These are phyloP conservation scores for Haematococcus lacustris DNA, from an alignment of 139 green algal species.

Conservation along the genomic window DNA sequence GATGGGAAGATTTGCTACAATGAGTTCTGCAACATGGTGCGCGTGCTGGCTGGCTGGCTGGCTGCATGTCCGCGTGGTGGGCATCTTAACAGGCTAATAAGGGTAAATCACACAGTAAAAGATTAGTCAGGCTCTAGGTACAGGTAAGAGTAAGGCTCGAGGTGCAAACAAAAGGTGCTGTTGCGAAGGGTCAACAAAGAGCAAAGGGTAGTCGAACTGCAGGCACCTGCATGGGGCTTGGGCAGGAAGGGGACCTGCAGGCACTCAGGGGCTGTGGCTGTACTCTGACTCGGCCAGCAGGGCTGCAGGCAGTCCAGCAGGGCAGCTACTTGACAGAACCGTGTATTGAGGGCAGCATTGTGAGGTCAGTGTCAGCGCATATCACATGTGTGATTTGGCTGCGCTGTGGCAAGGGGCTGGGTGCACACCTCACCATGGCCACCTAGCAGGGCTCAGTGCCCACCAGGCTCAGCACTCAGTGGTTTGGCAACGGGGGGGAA, in stretches of 20 bases:
- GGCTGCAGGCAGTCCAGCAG: no score
- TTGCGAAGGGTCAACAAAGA: background rate
- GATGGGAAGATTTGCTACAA: slow-evolving; percentile 25
- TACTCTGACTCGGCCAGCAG: no score
- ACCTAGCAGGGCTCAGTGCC: no score
- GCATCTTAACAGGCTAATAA: background rate
- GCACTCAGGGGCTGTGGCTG: no score
- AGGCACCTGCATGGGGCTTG: background rate
- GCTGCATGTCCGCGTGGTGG: background rate
- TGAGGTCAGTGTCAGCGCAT: no score
- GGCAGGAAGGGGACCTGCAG: background rate
- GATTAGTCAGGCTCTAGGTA: background rate
- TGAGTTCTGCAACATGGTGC: slow-evolving; percentile 29
- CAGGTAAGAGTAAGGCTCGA: background rate
- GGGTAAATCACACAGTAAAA: background rate
- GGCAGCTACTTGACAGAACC: no score
- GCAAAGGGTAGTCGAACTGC: background rate
- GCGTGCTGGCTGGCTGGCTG: background rate
- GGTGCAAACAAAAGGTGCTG: background rate
- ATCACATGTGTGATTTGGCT: no score
- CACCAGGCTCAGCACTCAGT: no score
- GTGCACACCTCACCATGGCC: no score
- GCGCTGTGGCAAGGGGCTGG: no score
- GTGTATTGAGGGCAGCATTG: no score
- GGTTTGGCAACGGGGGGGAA: no score